These are phyloP conservation scores for Spathaspora gorwiae DNA, from an alignment of 805 yeast genomes.

Conservation along the genomic window DNA sequence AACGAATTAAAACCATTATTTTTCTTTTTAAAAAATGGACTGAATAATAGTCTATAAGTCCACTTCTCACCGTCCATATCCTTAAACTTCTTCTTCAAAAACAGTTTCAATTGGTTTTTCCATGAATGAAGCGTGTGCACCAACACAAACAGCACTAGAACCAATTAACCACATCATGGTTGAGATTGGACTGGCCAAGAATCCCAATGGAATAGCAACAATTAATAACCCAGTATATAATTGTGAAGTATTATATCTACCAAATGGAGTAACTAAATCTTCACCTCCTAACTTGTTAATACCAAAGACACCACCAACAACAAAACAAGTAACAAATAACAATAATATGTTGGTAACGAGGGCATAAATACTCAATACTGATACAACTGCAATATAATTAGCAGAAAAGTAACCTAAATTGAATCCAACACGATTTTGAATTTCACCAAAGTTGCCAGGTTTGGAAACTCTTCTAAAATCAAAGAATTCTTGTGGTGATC, in stretches of 20 bases:
- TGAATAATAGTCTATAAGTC: not conserved
- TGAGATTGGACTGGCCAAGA: conserved; percentile 84
- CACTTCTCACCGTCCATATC: not conserved
- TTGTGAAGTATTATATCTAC: conserved; percentile 69
- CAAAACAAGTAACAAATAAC: conserved; percentile 73
- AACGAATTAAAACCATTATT: too few species aligned
- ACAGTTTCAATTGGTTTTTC: conserved; percentile 96
- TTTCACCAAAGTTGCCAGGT: conserved; percentile 84
- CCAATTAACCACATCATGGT: conserved; percentile 91
- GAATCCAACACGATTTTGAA: conserved; percentile 83
- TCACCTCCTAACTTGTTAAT: conserved; percentile 77
- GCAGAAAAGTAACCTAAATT: conserved; percentile 84
- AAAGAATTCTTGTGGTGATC: conserved; percentile 91
- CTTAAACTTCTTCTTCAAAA: conserved; percentile 70
- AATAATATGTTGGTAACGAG: conserved; percentile 80
- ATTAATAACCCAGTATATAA: conserved; percentile 78
- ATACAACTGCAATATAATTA: conserved; percentile 74
- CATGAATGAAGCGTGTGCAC: conserved; percentile 84
- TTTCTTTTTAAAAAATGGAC: not conserved
- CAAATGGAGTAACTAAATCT: conserved; percentile 73
- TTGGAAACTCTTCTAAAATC: conserved; percentile 85
- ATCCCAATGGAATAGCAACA: conserved; percentile 74
- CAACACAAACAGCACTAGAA: conserved; percentile 70
- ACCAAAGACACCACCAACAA: conserved; percentile 70
- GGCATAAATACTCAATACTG: conserved; percentile 74